Percentiles rank a stretch among this genome's conserved stretches.
Evolutionary conservation across 2,329 filamentous ascomycete species (phyloP).

Genomic region (Akanthomyces lecanii): DNA sequence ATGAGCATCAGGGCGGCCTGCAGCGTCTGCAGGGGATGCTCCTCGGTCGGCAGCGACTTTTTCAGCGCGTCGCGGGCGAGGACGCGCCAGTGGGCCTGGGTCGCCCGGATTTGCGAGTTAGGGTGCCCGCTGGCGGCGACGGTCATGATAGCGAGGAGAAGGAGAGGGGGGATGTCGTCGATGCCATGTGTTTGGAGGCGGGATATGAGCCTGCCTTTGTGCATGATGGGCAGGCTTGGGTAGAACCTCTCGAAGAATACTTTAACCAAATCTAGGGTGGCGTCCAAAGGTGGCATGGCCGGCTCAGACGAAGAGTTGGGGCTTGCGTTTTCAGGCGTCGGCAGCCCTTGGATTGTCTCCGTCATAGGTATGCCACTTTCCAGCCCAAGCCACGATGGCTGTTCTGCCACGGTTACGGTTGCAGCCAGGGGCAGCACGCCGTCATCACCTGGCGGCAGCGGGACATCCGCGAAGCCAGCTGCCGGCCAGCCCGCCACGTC

Average conservation of each 20-base stretch:
- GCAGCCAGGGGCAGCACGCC: not conserved
- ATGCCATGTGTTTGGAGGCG: conserved; percentile 3
- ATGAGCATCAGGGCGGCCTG: conserved; percentile 23
- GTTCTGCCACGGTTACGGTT: not conserved
- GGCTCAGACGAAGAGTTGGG: not conserved
- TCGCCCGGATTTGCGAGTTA: conserved; percentile 18
- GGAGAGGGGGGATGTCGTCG: conserved; percentile 2
- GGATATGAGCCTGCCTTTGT: conserved; percentile 15
- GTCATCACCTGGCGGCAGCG: not conserved
- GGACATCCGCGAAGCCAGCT: not conserved
- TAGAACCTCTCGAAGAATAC: conserved; percentile 25
- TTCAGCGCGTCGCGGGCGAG: conserved; percentile 21
- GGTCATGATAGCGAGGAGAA: conserved; percentile 23
- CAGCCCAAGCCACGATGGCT: not conserved
- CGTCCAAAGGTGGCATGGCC: conserved; percentile 15
- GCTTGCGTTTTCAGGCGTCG: conserved; percentile 3
- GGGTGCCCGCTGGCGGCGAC: conserved; percentile 23
- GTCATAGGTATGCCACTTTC: not conserved
- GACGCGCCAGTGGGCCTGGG: conserved; percentile 21
- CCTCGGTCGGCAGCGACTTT: conserved; percentile 17
- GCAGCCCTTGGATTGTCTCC: not conserved
- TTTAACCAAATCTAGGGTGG: conserved; percentile 21
- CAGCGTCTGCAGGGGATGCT: conserved; percentile 21
- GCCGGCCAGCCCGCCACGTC: conserved; percentile 7
- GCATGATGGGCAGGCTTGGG: conserved; percentile 22